phyloP scores from a whole-genome alignment of 805 yeast genomes.

The Maudiozyma turicensis region DNA sequence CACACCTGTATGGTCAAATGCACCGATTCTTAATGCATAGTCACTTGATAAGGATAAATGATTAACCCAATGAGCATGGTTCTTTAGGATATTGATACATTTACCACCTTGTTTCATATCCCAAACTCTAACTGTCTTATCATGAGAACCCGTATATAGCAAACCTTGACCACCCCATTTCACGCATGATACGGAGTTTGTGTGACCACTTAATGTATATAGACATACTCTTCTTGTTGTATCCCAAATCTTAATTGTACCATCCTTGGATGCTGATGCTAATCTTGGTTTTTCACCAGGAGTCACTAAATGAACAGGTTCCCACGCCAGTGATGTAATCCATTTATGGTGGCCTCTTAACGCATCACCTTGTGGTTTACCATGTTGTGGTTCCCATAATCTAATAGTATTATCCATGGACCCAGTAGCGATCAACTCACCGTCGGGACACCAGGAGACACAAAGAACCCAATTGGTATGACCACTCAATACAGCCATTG shows the following conservation, averaged over 20 bases:
- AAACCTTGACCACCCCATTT: constrained; percentile 90
- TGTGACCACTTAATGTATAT: constrained; percentile 76
- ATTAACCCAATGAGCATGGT: constrained; percentile 98
- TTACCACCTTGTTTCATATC: constrained; percentile 63
- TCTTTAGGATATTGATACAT: constrained; percentile 65
- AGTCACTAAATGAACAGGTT: constrained; percentile 73
- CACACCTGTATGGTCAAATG: constrained; percentile 64
- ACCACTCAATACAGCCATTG: constrained; percentile 67
- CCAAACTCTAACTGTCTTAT: constrained; percentile 90
- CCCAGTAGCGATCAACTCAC: constrained; percentile 86
- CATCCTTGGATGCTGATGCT: constrained; percentile 86
- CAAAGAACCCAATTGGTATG: constrained; percentile 92
- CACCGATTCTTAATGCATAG: constrained; percentile 76
- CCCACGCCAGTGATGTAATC: constrained; percentile 88
- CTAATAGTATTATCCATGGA: constrained; percentile 87
- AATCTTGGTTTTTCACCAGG: constrained; percentile 60
- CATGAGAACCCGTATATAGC: constrained; percentile 86
- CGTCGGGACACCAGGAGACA: constrained; percentile 88
- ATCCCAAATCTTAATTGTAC: constrained; percentile 86
- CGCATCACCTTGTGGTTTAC: constrained; percentile 64
- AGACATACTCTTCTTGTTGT: constrained; percentile 55
- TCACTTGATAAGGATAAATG: constrained; percentile 90
- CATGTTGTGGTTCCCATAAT: constrained; percentile 75
- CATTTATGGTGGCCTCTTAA: constrained; percentile 79
- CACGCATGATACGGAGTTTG: constrained; percentile 86